phyloP scores from a whole-genome alignment of 1,284 basidiomycete species.

The Moesziomyces sp. region DNA sequence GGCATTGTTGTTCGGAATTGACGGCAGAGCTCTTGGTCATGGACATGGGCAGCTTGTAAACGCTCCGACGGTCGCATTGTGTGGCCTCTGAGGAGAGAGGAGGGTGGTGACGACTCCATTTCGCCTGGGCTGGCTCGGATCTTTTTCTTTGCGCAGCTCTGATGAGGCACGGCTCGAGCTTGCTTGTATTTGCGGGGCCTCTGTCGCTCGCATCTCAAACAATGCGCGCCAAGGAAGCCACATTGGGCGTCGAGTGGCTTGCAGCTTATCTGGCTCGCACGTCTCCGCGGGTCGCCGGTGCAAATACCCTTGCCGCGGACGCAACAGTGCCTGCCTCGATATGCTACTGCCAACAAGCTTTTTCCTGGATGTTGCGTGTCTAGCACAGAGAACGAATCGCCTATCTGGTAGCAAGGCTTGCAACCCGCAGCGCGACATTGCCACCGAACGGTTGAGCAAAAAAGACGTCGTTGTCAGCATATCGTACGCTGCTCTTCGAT shows the following conservation, averaged over 20 bases:
- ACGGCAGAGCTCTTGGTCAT: background rate
- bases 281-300: background rate
- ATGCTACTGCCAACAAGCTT: no score
- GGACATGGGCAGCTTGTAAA: background rate
- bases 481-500: no score
- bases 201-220: background rate
- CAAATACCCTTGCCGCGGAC: no score
- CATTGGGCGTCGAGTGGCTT: background rate
- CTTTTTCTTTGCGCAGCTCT: slow-evolving; percentile 1
- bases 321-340: no score
- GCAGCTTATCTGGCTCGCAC: background rate
- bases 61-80: background rate
- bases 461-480: no score
- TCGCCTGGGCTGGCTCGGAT: slow-evolving; percentile 23
- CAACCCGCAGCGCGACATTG: no score
- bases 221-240: background rate
- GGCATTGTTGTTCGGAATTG: background rate
- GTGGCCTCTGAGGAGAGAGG: background rate
- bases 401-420: no score
- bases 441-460: no score
- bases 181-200: background rate
- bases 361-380: no score
- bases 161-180: background rate
- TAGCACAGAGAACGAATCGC: no score
- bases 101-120: slow-evolving; percentile 10